Evolutionary conservation across 495 filamentous ascomycete species (phyloP), one percentile per base, ranked within the genome.

Genomic region (Cercophora sp.): DNA sequence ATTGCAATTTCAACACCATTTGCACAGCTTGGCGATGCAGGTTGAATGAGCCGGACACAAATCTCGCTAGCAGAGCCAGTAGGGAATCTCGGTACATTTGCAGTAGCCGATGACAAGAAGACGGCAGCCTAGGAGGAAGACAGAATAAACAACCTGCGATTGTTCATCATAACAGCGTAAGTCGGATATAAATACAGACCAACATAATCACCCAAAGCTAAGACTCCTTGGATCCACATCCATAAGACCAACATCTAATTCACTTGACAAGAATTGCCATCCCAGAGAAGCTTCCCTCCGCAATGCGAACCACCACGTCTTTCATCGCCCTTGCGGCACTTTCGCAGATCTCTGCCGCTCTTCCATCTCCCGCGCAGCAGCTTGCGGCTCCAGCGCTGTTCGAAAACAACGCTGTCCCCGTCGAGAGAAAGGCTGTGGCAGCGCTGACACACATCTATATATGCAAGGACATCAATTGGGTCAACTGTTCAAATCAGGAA

Each of bases 291-390:
- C 29, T 13, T 32, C 44, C 44, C n/a, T n/a, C 0, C 44, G 32
- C 5, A 26, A 47, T 47, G 44, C 44, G 44, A n/a, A n/a, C 16
- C 44, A 13, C 44, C 44, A 29, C 15, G 15, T 31, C 24, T 18
- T 47, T 23, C 44, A 5, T 34, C 10, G 44, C 44, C 25, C 16
- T 47, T 32, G 44, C 44, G 44, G 44, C 44, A 1, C 26, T 47
- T n/a, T 8, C 44, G n/a, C 44, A 47, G 44, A 9, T 47, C 16
- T 31, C 44, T 29, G 26, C 26, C 10, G 44, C 44, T 18, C 26
- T 47, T 34, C 44, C 44, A 32, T 32, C 29, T 32, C 29, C 29
- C 13, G 29, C 29, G 29, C 29, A 32, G 29, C 29, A 32, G 29
- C 8, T 32, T 32, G 29, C 29, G 29, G 29, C 29, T 32, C 29